phyloP scores from a whole-genome alignment of 2,329 filamentous ascomycete species.

The Sporothrix sp. region DNA sequence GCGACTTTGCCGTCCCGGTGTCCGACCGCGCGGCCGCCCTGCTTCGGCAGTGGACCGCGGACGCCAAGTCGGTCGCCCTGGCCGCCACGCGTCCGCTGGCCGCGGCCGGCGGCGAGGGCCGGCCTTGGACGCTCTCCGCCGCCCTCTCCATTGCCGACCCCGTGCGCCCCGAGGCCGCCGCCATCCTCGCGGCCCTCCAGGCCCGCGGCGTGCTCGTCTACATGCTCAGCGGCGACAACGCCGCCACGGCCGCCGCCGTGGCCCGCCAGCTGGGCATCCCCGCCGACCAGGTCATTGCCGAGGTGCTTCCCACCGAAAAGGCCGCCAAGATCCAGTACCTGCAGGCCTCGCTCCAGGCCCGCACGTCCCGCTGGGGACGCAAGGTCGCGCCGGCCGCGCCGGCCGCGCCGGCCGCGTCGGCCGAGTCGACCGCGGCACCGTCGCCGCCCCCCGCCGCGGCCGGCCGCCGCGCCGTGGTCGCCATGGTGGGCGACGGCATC shows the following conservation, averaged over 20 bases:
- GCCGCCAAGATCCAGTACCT: constrained; percentile 58
- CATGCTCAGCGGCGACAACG: constrained; percentile 90
- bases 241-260: constrained; percentile 72
- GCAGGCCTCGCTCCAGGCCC: constrained; percentile 40
- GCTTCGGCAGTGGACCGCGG: constrained; percentile 48
- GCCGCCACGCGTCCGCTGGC: constrained; percentile 34
- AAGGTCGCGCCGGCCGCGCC: background rate
- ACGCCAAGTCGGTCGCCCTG: constrained; percentile 57
- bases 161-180: constrained; percentile 60
- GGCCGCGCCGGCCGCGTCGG: background rate
- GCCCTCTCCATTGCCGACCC: constrained; percentile 73
- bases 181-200: constrained; percentile 55
- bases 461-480: constrained; percentile 45
- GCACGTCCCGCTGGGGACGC: constrained; percentile 13
- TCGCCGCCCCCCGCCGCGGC: constrained; percentile 11
- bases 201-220: constrained; percentile 62
- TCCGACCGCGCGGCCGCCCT: constrained; percentile 25
- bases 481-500: constrained; percentile 84
- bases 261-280: constrained; percentile 67
- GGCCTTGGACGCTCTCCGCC: constrained; percentile 44
- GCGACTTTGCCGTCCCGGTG: constrained; percentile 35
- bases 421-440: background rate
- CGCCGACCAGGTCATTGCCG: constrained; percentile 66
- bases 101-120: background rate
- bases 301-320: constrained; percentile 78